These are phyloP conservation scores for Penicillium verhagenii DNA, from an alignment of 495 filamentous ascomycete species.

Conservation along the genomic window DNA sequence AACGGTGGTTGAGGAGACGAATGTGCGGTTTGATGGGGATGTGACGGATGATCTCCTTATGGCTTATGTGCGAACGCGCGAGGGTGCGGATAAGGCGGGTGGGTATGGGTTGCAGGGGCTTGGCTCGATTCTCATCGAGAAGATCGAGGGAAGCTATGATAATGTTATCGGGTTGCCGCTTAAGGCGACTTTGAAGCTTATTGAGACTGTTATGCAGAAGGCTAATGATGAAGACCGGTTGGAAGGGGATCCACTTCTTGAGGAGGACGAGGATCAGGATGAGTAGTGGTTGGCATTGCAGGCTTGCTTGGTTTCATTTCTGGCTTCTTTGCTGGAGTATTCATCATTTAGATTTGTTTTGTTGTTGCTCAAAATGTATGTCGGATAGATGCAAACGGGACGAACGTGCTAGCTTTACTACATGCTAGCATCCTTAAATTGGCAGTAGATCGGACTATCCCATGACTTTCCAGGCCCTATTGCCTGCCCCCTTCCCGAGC, in stretches of 20 bases:
- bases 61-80: conserved; percentile 84
- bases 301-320: not conserved
- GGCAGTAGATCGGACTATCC: no score
- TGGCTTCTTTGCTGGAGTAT: not conserved
- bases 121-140: conserved; percentile 81
- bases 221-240: conserved; percentile 54
- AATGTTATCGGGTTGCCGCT: conserved; percentile 96
- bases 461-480: no score
- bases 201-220: conserved; percentile 72
- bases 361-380: not conserved
- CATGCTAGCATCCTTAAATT: no score
- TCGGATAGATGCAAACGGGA: conserved; percentile 9
- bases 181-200: conserved; percentile 72
- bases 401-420: conserved; percentile 1
- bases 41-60: conserved; percentile 80
- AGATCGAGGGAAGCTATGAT: conserved; percentile 84
- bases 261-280: conserved; percentile 35
- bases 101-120: conserved; percentile 93
- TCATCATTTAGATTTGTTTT: not conserved
- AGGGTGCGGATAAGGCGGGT: conserved; percentile 94
- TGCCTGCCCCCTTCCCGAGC: no score
- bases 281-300: conserved; percentile 6
- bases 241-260: conserved; percentile 21
- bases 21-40: conserved; percentile 71
- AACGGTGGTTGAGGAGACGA: conserved; percentile 81